phyloP scores from a whole-genome alignment of 148 eudicot genomes.

The Polygonum maritimum region DNA sequence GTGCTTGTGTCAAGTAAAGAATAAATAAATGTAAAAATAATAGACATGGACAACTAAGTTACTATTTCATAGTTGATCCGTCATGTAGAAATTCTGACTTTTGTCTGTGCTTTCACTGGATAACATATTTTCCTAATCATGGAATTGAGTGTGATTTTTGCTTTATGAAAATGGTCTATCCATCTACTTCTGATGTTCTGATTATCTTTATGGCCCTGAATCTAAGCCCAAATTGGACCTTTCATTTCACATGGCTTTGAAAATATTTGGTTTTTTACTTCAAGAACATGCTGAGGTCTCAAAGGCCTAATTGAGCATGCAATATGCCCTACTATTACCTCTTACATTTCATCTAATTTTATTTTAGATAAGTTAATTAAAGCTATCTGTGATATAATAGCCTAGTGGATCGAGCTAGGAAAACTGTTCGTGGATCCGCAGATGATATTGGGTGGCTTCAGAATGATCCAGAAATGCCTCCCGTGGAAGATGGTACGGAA shows the following conservation, averaged over 20 bases:
- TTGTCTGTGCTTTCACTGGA: neutral
- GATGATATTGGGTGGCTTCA: slow-evolving; percentile 99
- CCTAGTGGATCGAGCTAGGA: slow-evolving; percentile 66
- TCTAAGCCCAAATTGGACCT: neutral
- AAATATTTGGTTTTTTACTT: neutral
- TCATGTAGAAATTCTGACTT: neutral
- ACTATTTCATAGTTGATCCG: no score
- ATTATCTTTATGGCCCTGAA: neutral
- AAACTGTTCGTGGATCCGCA: slow-evolving; percentile 90
- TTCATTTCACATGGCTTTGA: neutral
- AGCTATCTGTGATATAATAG: slow-evolving; percentile 28
- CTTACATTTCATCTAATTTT: neutral
- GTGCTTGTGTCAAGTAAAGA: neutral
- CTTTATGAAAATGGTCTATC: neutral
- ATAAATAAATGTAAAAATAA: no score
- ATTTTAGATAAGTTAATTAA: neutral
- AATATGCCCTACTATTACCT: neutral
- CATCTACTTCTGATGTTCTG: neutral
- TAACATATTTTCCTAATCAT: neutral
- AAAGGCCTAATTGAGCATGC: neutral
- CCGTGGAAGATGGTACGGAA: slow-evolving; percentile 89
- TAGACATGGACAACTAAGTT: no score
- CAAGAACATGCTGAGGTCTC: neutral
- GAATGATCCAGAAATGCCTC: slow-evolving; percentile 65
- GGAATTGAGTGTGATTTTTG: neutral